A percentile compares a stretch with the other conserved stretches of the same genome.
Conservation (phyloP, 208 protist species). For the Crithidia bombi region DNA sequence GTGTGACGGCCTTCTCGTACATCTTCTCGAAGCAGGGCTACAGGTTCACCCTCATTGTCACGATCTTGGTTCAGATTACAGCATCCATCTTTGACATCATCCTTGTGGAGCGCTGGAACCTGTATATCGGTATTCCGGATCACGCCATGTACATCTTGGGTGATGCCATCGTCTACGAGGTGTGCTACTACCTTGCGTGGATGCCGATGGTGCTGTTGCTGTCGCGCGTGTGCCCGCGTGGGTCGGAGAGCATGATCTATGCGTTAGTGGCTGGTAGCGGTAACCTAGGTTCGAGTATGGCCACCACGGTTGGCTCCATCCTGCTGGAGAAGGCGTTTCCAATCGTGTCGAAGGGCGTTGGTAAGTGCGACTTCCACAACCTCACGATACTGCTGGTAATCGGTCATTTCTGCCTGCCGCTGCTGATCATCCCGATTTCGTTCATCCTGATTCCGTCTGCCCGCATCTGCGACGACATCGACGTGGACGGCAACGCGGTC, state of each 20-base stretch:
- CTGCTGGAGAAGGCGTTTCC: slow-evolving; percentile 53
- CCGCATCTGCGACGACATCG: slow-evolving; percentile 61
- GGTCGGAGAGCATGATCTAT: slow-evolving; percentile 74
- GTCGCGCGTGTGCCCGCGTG: slow-evolving; percentile 76
- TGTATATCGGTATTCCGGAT: slow-evolving; percentile 49
- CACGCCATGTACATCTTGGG: slow-evolving; percentile 70
- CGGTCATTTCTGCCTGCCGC: slow-evolving; percentile 52
- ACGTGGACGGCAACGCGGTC: slow-evolving; percentile 46
- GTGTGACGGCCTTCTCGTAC: slow-evolving; percentile 53
- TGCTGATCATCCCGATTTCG: slow-evolving; percentile 60
- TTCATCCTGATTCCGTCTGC: slow-evolving; percentile 61
- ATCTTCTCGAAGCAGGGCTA: slow-evolving; percentile 62
- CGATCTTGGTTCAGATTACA: slow-evolving; percentile 34
- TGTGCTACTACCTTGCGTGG: slow-evolving; percentile 59
- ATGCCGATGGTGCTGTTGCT: slow-evolving; percentile 76
- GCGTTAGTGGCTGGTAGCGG: slow-evolving; percentile 77
- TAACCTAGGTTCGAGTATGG: slow-evolving; percentile 67
- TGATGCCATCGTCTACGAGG: slow-evolving; percentile 57
- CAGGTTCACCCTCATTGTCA: slow-evolving; percentile 48
- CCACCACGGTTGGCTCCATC: slow-evolving; percentile 41
- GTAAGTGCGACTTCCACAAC: slow-evolving; percentile 70
- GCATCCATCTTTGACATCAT: slow-evolving; percentile 61
- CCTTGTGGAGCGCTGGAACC: slow-evolving; percentile 61
- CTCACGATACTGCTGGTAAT: slow-evolving; percentile 54
- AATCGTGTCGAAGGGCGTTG: slow-evolving; percentile 36